phyloP scores from a whole-genome alignment of 306 rosid species.

The Dryas drummondii region DNA sequence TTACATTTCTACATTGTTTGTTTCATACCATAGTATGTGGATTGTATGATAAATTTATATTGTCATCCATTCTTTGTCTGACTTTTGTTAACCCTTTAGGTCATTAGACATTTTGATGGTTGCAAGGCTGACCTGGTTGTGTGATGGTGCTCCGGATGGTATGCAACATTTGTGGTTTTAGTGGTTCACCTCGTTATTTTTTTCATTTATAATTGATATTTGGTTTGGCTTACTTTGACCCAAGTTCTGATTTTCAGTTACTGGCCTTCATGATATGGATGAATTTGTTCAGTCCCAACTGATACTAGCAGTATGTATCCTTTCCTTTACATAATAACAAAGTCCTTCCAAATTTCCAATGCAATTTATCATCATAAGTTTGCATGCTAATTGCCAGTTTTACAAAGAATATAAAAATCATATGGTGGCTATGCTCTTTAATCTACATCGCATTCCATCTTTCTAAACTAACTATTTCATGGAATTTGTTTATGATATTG shows the following conservation, averaged over 20 bases:
- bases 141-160: slow-evolving; percentile 99
- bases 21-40: neutral
- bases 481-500: too few species aligned
- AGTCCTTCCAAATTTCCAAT: neutral
- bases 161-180: slow-evolving; percentile 8
- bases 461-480: neutral
- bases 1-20: slow-evolving; percentile 12
- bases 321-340: neutral
- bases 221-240: slow-evolving; percentile 8
- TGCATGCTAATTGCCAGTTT: slow-evolving; percentile 6
- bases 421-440: neutral
- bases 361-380: neutral
- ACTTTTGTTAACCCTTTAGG: slow-evolving; percentile 34
- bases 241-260: slow-evolving; percentile 52
- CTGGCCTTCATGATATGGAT: slow-evolving; percentile 99
- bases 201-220: slow-evolving; percentile 11
- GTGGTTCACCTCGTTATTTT: slow-evolving; percentile 4
- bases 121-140: slow-evolving; percentile 98
- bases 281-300: slow-evolving; percentile 98
- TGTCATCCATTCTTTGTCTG: neutral
- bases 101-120: slow-evolving; percentile 93
- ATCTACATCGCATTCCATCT: neutral
- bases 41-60: neutral
- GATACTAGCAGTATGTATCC: slow-evolving; percentile 80
- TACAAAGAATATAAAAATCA: neutral